These are phyloP conservation scores for Tuber melanosporum DNA, from an alignment of 495 filamentous ascomycete genomes.

Conservation along the genomic window DNA sequence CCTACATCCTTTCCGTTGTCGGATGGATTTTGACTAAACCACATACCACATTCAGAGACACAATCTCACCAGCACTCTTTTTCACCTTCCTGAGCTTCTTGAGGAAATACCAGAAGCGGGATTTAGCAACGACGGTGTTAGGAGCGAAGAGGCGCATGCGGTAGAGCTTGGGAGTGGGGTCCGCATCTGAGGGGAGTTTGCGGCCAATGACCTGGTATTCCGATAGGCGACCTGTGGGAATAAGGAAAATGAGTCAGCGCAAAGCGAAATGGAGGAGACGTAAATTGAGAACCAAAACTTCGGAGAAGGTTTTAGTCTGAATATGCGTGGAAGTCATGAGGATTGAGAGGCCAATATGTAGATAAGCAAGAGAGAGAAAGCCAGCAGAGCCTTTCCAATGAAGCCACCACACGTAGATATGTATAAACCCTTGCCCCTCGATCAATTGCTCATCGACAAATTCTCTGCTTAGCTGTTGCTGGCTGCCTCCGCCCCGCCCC, in stretches of 20 bases:
- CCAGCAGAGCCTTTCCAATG: slow-evolving; percentile 6
- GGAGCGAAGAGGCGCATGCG: slow-evolving; percentile 99
- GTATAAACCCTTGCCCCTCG: background rate
- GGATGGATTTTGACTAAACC: slow-evolving; percentile 11
- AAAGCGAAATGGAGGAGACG: background rate
- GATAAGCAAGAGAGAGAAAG: slow-evolving; percentile 15
- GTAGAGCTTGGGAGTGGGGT: slow-evolving; percentile 95
- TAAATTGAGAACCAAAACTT: background rate
- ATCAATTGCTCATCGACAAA: background rate
- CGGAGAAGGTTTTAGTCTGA: slow-evolving; percentile 3
- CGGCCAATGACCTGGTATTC: slow-evolving; percentile 99
- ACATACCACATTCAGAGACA: slow-evolving; percentile 89
- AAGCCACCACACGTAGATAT: slow-evolving; percentile 4
- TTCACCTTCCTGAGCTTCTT: slow-evolving; percentile 98
- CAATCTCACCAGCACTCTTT: slow-evolving; percentile 99
- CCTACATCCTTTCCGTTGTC: slow-evolving; percentile 7
- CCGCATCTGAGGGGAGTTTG: slow-evolving; percentile 91
- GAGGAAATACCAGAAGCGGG: slow-evolving; percentile 99
- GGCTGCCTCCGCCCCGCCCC: background rate
- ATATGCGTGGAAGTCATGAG: slow-evolving; percentile 14
- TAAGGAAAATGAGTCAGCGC: slow-evolving; percentile 8
- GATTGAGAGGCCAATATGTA: slow-evolving; percentile 9
- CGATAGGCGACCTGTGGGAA: slow-evolving; percentile 71
- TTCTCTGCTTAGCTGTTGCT: slow-evolving; percentile 11
- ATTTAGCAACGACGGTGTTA: slow-evolving; percentile 96